These are phyloP conservation scores for Crinitomyces ghanaensis DNA, from an alignment of 805 yeast genomes.

Conservation along the genomic window DNA sequence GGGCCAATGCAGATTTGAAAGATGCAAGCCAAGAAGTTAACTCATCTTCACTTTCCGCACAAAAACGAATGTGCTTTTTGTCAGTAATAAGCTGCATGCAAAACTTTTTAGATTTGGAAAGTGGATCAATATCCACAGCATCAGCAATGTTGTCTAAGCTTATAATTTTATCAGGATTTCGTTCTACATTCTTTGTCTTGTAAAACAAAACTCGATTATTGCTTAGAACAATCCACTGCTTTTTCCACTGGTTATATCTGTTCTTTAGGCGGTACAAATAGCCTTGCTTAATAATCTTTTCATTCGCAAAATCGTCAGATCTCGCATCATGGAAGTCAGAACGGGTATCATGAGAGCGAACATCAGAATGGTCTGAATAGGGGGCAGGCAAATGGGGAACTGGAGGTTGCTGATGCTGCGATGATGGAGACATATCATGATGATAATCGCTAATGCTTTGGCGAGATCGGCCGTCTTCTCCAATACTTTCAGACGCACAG, in stretches of 20 bases:
- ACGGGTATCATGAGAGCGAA: too few relatives aligned
- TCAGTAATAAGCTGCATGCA: conserved; percentile 40
- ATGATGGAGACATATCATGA: too few relatives aligned
- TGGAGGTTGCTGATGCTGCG: too few relatives aligned
- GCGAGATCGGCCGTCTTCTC: too few relatives aligned
- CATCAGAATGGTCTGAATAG: too few relatives aligned
- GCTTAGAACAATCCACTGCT: conserved; percentile 34
- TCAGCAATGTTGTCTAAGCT: conserved; percentile 31
- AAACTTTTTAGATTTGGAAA: conserved; percentile 32
- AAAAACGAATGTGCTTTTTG: conserved; percentile 33
- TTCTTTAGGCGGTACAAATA: conserved; percentile 31
- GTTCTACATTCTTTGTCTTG: conserved; percentile 23
- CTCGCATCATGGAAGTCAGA: too few relatives aligned
- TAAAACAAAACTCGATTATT: conserved; percentile 31
- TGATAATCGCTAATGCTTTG: too few relatives aligned
- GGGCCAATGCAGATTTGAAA: conserved; percentile 27
- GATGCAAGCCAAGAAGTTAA: conserved; percentile 39
- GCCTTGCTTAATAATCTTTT: conserved; percentile 33
- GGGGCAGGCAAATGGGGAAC: neutral
- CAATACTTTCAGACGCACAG: conserved; percentile 5
- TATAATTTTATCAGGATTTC: conserved; percentile 26
- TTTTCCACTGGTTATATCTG: conserved; percentile 38
- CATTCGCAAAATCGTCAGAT: conserved; percentile 14
- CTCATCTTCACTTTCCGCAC: conserved; percentile 36
- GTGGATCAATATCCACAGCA: conserved; percentile 40